A percentile compares a stretch with the other conserved stretches of the same genome.
These are phyloP conservation scores for Nicotiana tabacum DNA, from an alignment of 257 asterid species.

Conservation along the genomic window DNA sequence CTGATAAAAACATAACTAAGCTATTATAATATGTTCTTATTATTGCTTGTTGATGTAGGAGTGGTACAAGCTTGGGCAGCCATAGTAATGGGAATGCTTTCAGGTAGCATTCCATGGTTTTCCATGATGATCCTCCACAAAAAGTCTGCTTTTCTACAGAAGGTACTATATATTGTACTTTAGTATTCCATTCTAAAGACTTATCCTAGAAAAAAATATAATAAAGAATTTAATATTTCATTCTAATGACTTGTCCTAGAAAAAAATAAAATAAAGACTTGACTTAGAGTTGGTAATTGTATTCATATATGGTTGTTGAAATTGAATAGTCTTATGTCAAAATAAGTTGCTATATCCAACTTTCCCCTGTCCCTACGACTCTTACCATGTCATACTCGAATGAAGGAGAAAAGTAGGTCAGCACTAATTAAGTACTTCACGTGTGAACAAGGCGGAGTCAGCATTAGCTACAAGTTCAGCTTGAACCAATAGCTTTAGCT, in stretches of 20 bases:
- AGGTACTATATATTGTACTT: slow-evolving; percentile 31
- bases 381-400: neutral
- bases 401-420: slow-evolving; percentile 3
- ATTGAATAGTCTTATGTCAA: neutral
- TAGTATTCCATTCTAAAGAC: neutral
- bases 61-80: slow-evolving; percentile 98
- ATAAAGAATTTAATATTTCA: neutral
- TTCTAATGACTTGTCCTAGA: neutral
- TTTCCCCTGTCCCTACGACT: neutral
- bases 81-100: slow-evolving; percentile 63
- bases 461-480: no score
- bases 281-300: neutral
- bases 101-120: slow-evolving; percentile 86
- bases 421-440: neutral
- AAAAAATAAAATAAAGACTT: no score
- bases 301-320: neutral
- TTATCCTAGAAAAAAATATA: no score
- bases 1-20: neutral
- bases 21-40: neutral
- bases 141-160: slow-evolving; percentile 70
- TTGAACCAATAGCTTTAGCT: no score
- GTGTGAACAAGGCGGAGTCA: neutral
- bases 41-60: slow-evolving; percentile 32
- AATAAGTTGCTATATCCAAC: neutral
- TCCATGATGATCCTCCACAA: slow-evolving; percentile 93